Evolutionary conservation across 805 yeast species (phyloP), one percentile per base, ranked within the genome.

Genomic region (Saturnispora galanensis): DNA sequence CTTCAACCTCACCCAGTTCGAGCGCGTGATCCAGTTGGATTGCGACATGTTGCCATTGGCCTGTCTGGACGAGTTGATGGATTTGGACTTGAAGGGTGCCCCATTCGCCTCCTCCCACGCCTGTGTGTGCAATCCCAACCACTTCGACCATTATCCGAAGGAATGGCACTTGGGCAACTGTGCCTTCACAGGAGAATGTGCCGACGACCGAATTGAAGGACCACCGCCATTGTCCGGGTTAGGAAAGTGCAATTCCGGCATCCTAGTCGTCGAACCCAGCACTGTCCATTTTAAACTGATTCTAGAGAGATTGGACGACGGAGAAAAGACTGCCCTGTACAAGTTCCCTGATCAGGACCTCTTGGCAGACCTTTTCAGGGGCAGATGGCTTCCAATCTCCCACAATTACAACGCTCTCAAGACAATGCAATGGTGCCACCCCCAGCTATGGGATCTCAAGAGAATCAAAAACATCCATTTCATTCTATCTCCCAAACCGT

Each of bases 51-150:
- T 76, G 28, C 77, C 77, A 2, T 45, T 73, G 8, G 61, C 64
- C 45, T 77, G 77, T 52, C 74, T 77, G 77, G 83, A 77, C 56
- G 82, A 76, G 52, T 58, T 77, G 36, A 71, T 77, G 71, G 71
- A 69, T 7, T 40, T 74, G 15, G 65, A 66, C 9, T 55, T 77
- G 39, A 50, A 55, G 9, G 53, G 55, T 2, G 52, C 55, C 4
- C 69, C 64, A 4, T 76, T 77, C 59, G 83, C 80, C 0, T 80
- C 81, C 0, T 56, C 73, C 10, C 77, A 76, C 50, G 81, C 82
- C 3, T 77, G 83, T 57, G 78, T 75, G 17, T 77, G 83, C 58
- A 77, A 77, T 50, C 83, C 83, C 4, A 64, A 69, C 58, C 55
- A 66, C 16, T 67, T 70, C 48, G 50, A 66, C 1, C 79, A 77